Conservation (phyloP, 345 rosid species). For the Rhodamnia rubescens region DNA sequence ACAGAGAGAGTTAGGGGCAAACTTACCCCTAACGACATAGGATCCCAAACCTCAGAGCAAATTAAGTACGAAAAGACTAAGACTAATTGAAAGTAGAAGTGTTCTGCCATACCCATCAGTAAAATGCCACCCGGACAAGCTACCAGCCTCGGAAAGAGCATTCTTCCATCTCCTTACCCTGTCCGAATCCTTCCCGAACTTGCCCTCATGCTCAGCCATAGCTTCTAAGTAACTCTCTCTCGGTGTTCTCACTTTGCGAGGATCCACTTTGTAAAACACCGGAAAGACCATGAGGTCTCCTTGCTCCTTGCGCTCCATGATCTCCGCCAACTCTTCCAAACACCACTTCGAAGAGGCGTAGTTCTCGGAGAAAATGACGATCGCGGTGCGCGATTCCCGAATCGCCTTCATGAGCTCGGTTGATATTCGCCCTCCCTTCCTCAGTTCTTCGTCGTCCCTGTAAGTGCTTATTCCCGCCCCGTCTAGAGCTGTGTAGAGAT, state of each 20-base stretch:
- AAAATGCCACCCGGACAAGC: no score
- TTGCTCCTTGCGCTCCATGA: neutral
- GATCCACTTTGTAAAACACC: no score
- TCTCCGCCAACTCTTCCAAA: neutral
- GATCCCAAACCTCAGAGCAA: neutral
- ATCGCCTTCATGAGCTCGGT: neutral
- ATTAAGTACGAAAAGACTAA: neutral
- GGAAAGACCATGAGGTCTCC: no score
- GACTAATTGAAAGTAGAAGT: neutral
- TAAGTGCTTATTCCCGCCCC: neutral
- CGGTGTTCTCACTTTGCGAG: no score
- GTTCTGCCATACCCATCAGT: no score
- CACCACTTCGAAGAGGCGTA: neutral
- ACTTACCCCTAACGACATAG: neutral
- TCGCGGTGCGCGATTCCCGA: accelerated
- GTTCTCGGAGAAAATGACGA: neutral
- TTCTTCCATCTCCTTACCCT: no score
- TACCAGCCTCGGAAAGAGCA: no score
- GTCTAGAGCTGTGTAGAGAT: neutral
- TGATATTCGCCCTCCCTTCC: neutral
- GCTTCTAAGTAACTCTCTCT: no score
- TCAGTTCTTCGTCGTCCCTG: neutral
- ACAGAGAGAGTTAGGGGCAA: neutral
- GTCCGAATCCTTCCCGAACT: no score
- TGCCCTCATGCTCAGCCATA: no score